Conservation (phyloP, 1,284 basidiomycete genomes). For the Boletus semigastroideus region DNA sequence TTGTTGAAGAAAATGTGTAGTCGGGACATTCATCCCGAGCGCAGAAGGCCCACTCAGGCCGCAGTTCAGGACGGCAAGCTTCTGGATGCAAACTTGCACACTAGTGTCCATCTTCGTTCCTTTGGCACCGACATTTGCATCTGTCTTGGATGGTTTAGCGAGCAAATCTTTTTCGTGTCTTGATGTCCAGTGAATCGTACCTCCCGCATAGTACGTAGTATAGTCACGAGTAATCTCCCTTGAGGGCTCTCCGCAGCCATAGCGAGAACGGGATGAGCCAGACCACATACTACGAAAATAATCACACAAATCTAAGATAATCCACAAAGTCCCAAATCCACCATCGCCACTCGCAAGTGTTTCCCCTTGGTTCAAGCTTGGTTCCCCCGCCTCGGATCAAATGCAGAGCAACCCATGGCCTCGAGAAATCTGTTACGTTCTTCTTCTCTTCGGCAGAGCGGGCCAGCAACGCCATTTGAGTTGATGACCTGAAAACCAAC, state of each 20-base stretch:
- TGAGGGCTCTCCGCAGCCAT: neutral
- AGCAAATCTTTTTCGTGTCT: conserved; percentile 9
- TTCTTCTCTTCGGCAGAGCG: conserved; percentile 42
- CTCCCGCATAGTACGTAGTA: no score
- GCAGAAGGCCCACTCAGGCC: no score
- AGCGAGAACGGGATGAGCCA: neutral
- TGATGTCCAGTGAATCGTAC: no score
- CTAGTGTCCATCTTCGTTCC: conserved; percentile 1
- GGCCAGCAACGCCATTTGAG: conserved; percentile 26
- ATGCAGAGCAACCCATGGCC: conserved; percentile 46
- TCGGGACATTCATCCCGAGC: no score
- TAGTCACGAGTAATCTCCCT: no score
- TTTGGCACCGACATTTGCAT: neutral
- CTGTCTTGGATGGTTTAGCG: conserved; percentile 28
- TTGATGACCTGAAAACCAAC: conserved; percentile 8
- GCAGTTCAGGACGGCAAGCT: conserved; percentile 20
- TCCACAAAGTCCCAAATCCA: neutral
- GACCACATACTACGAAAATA: neutral
- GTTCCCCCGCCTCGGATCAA: conserved; percentile 37
- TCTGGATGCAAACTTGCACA: conserved; percentile 24
- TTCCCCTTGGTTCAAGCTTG: neutral
- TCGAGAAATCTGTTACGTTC: conserved; percentile 45
- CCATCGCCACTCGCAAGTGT: neutral
- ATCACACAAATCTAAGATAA: conserved; percentile 14
- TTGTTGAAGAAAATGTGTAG: no score